These are phyloP conservation scores for Cadophora malorum DNA, from an alignment of 2,329 filamentous ascomycete genomes.

Conservation along the genomic window DNA sequence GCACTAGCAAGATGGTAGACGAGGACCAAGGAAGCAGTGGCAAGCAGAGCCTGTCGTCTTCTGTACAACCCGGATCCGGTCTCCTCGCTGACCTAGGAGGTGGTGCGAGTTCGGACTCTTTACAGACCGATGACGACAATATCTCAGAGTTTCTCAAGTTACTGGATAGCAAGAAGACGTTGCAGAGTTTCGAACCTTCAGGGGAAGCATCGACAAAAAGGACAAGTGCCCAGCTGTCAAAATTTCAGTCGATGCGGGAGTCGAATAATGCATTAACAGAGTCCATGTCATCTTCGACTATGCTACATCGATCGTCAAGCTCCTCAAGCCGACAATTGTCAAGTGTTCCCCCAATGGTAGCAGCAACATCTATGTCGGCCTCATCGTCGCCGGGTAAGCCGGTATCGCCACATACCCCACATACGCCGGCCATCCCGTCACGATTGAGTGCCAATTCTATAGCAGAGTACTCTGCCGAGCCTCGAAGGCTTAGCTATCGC, in stretches of 20 bases:
- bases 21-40: constrained; percentile 82
- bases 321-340: constrained; percentile 69
- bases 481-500: constrained; percentile 36
- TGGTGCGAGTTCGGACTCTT: constrained; percentile 69
- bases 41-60: constrained; percentile 75
- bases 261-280: constrained; percentile 89
- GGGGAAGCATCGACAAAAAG: constrained; percentile 74
- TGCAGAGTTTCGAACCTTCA: constrained; percentile 76
- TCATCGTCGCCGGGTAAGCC: constrained; percentile 92
- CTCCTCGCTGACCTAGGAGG: constrained; percentile 74
- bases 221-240: constrained; percentile 80
- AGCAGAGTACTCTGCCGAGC: constrained; percentile 64
- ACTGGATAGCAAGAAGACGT: constrained; percentile 86
- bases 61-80: constrained; percentile 77
- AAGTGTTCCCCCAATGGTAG: constrained; percentile 68
- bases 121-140: constrained; percentile 83
- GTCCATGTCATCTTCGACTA: constrained; percentile 88
- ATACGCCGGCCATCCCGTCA: constrained; percentile 92
- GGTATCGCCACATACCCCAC: constrained; percentile 86
- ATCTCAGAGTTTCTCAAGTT: constrained; percentile 93
- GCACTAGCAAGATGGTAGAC: constrained; percentile 67
- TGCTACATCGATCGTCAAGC: constrained; percentile 82
- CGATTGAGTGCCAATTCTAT: constrained; percentile 92
- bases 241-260: constrained; percentile 88
- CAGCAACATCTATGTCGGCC: constrained; percentile 79